Evolutionary conservation across 2,329 filamentous ascomycete genomes (phyloP).

Genomic region (Xylariales sp.): DNA sequence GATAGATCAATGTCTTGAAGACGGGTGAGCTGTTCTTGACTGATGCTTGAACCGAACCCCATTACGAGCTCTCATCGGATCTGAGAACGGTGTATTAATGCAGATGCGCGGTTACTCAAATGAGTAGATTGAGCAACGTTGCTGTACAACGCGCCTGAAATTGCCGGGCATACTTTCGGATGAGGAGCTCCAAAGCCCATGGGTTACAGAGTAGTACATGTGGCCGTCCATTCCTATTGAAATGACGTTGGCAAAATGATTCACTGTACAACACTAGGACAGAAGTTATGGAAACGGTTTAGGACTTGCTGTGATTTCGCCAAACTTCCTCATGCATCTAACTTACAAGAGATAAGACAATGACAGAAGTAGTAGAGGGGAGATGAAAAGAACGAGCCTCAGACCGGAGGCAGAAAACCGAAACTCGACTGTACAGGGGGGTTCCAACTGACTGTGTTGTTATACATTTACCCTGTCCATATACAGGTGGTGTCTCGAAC

Average conservation of each 20-base stretch:
- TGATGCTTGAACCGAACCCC: background rate
- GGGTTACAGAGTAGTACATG: background rate
- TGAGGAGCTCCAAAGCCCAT: background rate
- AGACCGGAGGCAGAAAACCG: slow-evolving; percentile 12
- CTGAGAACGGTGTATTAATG: background rate
- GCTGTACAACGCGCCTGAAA: background rate
- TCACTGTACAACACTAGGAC: background rate
- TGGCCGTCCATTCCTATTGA: background rate
- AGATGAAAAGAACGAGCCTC: slow-evolving; percentile 14
- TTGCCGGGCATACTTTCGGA: background rate
- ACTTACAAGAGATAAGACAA: slow-evolving; percentile 18
- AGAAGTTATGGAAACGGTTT: too few species aligned
- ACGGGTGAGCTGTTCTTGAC: too few species aligned
- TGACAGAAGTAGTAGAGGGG: slow-evolving; percentile 19
- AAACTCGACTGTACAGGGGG: slow-evolving; percentile 15
- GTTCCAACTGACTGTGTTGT: slow-evolving; percentile 15
- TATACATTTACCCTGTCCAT: slow-evolving; percentile 20
- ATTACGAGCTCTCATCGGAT: background rate
- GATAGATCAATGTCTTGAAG: too few species aligned
- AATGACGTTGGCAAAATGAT: background rate
- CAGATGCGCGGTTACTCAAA: background rate
- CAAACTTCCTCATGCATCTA: slow-evolving; percentile 3
- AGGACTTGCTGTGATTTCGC: background rate
- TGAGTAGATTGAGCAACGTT: background rate
- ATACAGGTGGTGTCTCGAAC: slow-evolving; percentile 7